Evolutionary conservation across 129 eudicot genomes (phyloP).

Genomic region (Artemisia argyi): DNA sequence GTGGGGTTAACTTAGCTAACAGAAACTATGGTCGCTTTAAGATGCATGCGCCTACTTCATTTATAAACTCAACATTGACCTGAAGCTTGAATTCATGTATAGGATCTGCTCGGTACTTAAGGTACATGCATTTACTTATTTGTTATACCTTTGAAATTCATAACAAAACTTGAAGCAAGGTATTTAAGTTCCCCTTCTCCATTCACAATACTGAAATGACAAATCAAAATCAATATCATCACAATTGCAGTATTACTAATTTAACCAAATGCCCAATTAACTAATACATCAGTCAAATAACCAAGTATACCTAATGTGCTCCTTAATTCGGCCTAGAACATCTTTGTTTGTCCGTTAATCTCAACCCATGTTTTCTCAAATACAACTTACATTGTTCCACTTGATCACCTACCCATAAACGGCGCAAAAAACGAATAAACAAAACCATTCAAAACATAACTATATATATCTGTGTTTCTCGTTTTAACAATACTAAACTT

Average conservation of each 20-base stretch:
- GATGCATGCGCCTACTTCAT: too few species aligned
- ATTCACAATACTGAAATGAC: conserved; percentile 46
- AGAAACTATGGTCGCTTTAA: too few species aligned
- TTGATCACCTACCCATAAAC: conserved; percentile 44
- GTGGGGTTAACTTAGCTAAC: too few species aligned
- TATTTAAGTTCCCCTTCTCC: conserved; percentile 80
- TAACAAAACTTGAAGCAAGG: conserved; percentile 67
- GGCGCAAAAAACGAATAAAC: background rate
- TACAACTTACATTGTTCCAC: conserved; percentile 82
- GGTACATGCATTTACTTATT: too few species aligned
- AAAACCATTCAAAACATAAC: conserved; percentile 37
- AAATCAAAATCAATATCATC: background rate
- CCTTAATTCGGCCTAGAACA: conserved; percentile 59
- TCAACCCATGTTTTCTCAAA: conserved; percentile 68
- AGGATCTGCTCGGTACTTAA: too few species aligned
- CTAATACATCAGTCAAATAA: background rate
- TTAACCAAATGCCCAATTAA: background rate
- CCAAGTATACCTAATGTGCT: conserved; percentile 56
- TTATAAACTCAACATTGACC: too few species aligned
- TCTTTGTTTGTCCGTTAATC: conserved; percentile 80
- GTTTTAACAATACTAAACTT: background rate
- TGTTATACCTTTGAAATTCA: conserved; percentile 74
- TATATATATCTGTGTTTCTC: background rate
- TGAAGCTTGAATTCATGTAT: too few species aligned
- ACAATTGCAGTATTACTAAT: background rate